Evolutionary conservation across 352 stramenopile species (phyloP), one percentile per base, ranked within the genome.

Genomic region (Pythium chondricola): DNA sequence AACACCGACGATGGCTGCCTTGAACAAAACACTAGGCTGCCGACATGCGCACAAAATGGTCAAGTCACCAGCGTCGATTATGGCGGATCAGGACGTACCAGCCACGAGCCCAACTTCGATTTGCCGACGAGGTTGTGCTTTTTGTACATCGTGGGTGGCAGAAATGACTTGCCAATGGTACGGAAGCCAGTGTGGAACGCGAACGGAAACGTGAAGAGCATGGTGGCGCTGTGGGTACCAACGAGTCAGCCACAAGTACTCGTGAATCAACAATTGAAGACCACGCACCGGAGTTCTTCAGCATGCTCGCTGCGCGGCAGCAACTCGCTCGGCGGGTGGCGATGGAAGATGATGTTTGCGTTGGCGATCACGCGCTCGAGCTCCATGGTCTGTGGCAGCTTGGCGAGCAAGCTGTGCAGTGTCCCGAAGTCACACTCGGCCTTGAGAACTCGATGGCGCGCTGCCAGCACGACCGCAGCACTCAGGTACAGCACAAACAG

Each of bases 401-500:
- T 90, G 38, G 78, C 69, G 2, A 92, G 53, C 35, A 88, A 56
- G 16, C 74, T 66, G 56, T 92, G 81, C 57, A 92, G 79, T 18
- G 69, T 72, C 21, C 78, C 78, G 53, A 92, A 92, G 47, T 92
- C 81, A 38, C 72, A 72, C 24, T 90, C 78, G 21, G 74, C 85
- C 7, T 71, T 73, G 37, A 92, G 56, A 25, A 92, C 69, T 10
- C 70, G 76, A 20, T 61, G 44, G 20, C 64, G 78, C 5, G 70
- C 60, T 18, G 79, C 71, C 0, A 91, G 47, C 6, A 88, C 56
- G 42, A 90, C 79, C 14, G 88, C 73, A 7, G 95, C 79, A 32
- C 76, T 88, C 16, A 97, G 54, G 46, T 98, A 98, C 6, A 98
- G 49, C 7, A 83, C 78, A 48, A 98, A 93, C 21, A 97, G 65